Evolutionary conservation across 495 filamentous ascomycete genomes (phyloP).

Genomic region (Aspergillus incahuasiensis): DNA sequence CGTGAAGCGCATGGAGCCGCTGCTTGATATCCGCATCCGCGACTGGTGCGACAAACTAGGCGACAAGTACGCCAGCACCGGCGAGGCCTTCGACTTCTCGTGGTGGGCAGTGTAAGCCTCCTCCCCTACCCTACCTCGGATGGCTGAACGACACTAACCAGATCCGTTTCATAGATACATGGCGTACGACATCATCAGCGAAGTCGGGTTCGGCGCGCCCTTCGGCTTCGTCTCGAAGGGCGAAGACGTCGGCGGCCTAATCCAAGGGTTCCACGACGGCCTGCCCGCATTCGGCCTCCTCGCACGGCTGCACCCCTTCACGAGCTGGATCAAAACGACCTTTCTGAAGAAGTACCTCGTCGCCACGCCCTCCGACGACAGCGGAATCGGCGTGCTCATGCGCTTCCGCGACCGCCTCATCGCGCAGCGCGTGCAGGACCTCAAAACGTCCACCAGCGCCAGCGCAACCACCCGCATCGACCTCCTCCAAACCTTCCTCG

Average conservation of each 20-base stretch:
- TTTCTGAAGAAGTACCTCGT: slow-evolving; percentile 51
- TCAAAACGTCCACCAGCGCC: slow-evolving; percentile 5
- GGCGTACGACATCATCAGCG: slow-evolving; percentile 61
- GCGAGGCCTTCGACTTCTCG: slow-evolving; percentile 46
- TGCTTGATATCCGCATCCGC: slow-evolving; percentile 41
- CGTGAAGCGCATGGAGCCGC: slow-evolving; percentile 49
- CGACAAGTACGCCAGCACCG: slow-evolving; percentile 37
- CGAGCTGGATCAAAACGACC: slow-evolving; percentile 49
- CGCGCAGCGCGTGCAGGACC: slow-evolving; percentile 5
- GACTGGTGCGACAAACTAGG: slow-evolving; percentile 43
- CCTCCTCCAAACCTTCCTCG: slow-evolving; percentile 35
- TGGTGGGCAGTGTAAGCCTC: slow-evolving; percentile 44
- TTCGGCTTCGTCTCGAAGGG: slow-evolving; percentile 59
- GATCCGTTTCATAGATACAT: slow-evolving; percentile 41
- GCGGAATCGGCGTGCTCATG: slow-evolving; percentile 39
- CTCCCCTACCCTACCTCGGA: too few relatives aligned
- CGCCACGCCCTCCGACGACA: slow-evolving; percentile 50
- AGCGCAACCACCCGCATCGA: slow-evolving; percentile 22
- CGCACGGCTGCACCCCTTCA: slow-evolving; percentile 48
- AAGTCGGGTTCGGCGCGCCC: slow-evolving; percentile 58
- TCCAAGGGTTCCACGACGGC: slow-evolving; percentile 47
- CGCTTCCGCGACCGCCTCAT: slow-evolving; percentile 47
- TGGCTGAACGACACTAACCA: neutral
- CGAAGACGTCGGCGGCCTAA: slow-evolving; percentile 52
- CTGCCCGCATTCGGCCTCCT: slow-evolving; percentile 47